These are phyloP conservation scores for Grosmannia clavigera DNA, from an alignment of 2,329 filamentous ascomycete genomes.

Conservation along the genomic window DNA sequence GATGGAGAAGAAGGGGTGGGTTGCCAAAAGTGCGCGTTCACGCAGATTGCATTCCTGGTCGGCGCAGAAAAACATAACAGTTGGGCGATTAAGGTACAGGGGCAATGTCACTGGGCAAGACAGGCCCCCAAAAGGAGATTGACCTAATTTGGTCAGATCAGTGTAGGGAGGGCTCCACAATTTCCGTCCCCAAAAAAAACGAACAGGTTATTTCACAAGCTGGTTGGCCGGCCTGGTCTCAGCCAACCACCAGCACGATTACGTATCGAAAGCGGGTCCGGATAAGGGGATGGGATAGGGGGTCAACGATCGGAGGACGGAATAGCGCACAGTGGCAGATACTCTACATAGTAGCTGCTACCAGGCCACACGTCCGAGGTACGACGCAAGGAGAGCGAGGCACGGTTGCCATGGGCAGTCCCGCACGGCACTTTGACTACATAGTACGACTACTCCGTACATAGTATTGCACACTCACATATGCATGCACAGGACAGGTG, in stretches of 20 bases:
- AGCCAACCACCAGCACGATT: neutral
- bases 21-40: neutral
- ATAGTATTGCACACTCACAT: too few relatives aligned
- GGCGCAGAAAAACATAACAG: neutral
- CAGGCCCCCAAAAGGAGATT: slow-evolving; percentile 9
- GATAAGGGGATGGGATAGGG: neutral
- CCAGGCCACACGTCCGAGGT: too few relatives aligned
- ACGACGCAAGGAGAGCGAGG: too few relatives aligned
- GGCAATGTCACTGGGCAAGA: neutral
- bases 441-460: too few relatives aligned
- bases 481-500: too few relatives aligned
- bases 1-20: slow-evolving; percentile 2
- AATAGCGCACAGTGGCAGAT: too few relatives aligned
- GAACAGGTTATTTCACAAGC: neutral
- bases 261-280: neutral
- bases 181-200: slow-evolving; percentile 2
- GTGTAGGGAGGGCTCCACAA: slow-evolving; percentile 7
- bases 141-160: slow-evolving; percentile 10
- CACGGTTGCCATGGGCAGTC: too few relatives aligned
- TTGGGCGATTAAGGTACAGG: neutral
- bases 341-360: too few relatives aligned
- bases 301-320: too few relatives aligned
- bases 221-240: neutral
- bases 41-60: neutral
- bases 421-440: too few relatives aligned